These are phyloP conservation scores for Evernia prunastri DNA, from an alignment of 495 filamentous ascomycete genomes.

Conservation along the genomic window DNA sequence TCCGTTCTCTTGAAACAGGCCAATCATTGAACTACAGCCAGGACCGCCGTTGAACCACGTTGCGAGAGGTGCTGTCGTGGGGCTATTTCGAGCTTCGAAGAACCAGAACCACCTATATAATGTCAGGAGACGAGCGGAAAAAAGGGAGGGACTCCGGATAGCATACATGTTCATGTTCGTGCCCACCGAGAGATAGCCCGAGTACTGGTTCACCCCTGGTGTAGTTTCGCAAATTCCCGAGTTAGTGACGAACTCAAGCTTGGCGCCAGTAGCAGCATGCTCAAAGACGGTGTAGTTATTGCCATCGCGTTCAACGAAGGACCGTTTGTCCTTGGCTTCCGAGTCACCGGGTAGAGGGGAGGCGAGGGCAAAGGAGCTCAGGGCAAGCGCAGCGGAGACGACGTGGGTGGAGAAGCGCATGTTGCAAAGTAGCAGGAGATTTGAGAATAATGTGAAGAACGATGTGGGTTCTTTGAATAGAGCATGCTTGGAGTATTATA, in stretches of 20 bases:
- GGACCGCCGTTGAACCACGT: conserved; percentile 54
- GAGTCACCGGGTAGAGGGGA: conserved; percentile 24
- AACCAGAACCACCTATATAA: conserved; percentile 18
- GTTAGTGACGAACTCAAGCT: conserved; percentile 50
- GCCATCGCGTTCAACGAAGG: conserved; percentile 38
- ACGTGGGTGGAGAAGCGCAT: conserved; percentile 20
- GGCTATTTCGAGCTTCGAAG: conserved; percentile 47
- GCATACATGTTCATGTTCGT: conserved; percentile 47
- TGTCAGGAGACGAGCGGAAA: background rate
- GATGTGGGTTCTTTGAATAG: background rate
- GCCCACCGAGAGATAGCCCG: conserved; percentile 49
- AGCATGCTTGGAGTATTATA: conserved; percentile 6
- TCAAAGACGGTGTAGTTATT: conserved; percentile 46
- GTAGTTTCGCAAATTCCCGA: conserved; percentile 52
- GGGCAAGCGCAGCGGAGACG: conserved; percentile 19
- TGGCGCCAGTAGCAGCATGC: conserved; percentile 45
- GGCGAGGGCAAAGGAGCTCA: conserved; percentile 25
- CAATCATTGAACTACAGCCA: conserved; percentile 49
- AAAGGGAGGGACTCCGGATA: background rate
- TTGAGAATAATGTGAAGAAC: background rate
- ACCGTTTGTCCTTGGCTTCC: conserved; percentile 36
- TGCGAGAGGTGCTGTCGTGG: conserved; percentile 44
- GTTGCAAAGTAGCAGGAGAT: conserved; percentile 1
- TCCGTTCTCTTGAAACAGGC: conserved; percentile 51
- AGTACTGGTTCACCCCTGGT: conserved; percentile 49